Evolutionary conservation across 2,329 filamentous ascomycete genomes (phyloP), one percentile per base, ranked within the genome.

Genomic region (Cladorrhinum sp.): DNA sequence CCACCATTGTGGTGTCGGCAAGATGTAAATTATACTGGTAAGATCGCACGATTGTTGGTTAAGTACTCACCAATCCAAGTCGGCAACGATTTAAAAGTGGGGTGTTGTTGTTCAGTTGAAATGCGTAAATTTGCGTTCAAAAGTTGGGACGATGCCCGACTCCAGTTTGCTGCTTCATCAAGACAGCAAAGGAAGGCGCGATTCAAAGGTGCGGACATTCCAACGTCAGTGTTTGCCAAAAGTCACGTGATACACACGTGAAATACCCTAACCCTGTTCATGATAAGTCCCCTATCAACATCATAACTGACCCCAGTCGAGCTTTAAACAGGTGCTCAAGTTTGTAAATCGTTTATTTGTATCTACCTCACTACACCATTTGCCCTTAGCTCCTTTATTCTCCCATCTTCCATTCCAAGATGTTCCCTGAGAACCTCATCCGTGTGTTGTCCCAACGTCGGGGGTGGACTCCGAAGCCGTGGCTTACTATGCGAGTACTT

Each of bases 401-500:
- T 81, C 0, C 74, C 75, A 51, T 79, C 75, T 16, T 75, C 79
- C 66, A 91, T 77, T 0, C 86, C 85, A 18, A 95, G 75, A 22
- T 92, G 71, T 23, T 83, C 81, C 20, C 74, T 72, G 60, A 96
- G 74, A 4, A 96, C 81, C 73, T 95, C 90, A 66, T 91, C 81
- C 0, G 92, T 96, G 74, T 96, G 92, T 75, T 96, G 86, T 0
- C 93, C 95, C 32, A 99, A 77, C 7, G 88, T 90, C 1, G 95
- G 95, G 18, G 95, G 95, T 24, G 90, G 84, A 2, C 81, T 88
- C 32, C 93, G 82, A 41, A 96, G 86, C 2, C 85, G 84, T 0
- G 93, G 92, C 66, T 83, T 86, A 24, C 89, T 90, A 66, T 93
- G 86, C 4, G 92, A 96, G 74, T 92, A 96, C 74, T 99, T 99